These are phyloP conservation scores for Saitozyma sp. DNA, from an alignment of 768 basidiomycete species.

Conservation along the genomic window DNA sequence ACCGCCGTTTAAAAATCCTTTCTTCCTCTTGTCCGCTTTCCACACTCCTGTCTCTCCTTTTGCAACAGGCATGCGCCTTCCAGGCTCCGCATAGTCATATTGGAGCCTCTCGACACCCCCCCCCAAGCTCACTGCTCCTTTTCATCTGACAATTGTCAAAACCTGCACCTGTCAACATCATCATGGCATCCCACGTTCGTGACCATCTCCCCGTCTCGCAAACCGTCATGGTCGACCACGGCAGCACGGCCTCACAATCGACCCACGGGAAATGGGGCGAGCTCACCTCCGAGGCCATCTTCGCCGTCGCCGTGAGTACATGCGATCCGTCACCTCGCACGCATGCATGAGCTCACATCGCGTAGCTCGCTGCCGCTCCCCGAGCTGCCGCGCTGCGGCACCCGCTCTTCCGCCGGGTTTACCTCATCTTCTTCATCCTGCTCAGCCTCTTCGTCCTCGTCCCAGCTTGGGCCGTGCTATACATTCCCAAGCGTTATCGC, in stretches of 20 bases:
- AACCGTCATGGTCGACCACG: background rate
- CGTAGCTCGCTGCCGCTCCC: constrained; percentile 25
- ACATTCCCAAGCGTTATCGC: constrained; percentile 21
- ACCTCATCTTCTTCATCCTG: constrained; percentile 30
- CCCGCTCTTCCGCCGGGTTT: constrained; percentile 29
- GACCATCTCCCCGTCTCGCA: background rate
- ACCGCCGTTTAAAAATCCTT: too few species aligned
- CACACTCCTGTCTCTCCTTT: too few species aligned
- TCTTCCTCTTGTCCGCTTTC: too few species aligned
- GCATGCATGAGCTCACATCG: background rate
- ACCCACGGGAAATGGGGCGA: constrained; percentile 5
- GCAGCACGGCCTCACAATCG: too few species aligned
- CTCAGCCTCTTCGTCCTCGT: constrained; percentile 27
- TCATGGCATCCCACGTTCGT: too few species aligned
- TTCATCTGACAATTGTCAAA: too few species aligned
- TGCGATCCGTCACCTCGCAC: background rate
- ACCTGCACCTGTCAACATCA: too few species aligned
- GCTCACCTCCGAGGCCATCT: constrained; percentile 21
- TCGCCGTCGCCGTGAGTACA: constrained; percentile 11
- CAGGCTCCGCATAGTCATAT: too few species aligned
- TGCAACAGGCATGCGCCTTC: too few species aligned
- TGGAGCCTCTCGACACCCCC: too few species aligned
- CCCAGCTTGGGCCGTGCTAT: constrained; percentile 34
- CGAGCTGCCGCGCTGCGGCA: constrained; percentile 21
- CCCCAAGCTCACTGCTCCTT: too few species aligned